Percentiles rank a stretch among this genome's conserved stretches.
These are phyloP conservation scores for Aspergillus quadricinctus DNA, from an alignment of 2,329 filamentous ascomycete genomes.

Conservation along the genomic window DNA sequence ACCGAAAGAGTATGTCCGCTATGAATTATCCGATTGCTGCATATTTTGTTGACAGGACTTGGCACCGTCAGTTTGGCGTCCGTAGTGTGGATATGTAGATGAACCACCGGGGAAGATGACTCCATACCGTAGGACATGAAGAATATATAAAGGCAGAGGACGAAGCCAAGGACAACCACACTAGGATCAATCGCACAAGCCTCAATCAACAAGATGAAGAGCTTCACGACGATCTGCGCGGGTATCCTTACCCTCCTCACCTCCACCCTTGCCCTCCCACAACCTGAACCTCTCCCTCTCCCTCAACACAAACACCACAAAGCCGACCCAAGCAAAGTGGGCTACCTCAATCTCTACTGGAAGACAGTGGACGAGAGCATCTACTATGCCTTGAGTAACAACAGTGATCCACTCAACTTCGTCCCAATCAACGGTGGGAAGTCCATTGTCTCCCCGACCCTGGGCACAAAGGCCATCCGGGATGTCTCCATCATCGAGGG, in stretches of 20 bases:
- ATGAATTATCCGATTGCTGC: not conserved
- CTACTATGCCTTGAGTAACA: slow-evolving; percentile 11
- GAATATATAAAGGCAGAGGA: not conserved
- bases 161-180: not conserved
- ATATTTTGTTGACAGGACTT: not conserved
- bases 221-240: not conserved
- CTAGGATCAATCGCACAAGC: not conserved
- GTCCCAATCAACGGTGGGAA: slow-evolving; percentile 5
- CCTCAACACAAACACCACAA: not conserved
- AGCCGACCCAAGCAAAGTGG: slow-evolving; percentile 5
- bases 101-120: not conserved
- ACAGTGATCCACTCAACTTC: slow-evolving; percentile 6
- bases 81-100: not conserved
- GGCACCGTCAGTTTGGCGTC: not conserved
- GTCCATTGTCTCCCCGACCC: slow-evolving; percentile 7
- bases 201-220: not conserved
- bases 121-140: not conserved
- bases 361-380: slow-evolving; percentile 12
- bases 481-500: slow-evolving; percentile 10
- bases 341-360: slow-evolving; percentile 13
- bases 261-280: not conserved
- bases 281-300: not conserved
- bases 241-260: not conserved
- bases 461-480: slow-evolving; percentile 13
- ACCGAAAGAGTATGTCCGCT: not conserved